Evolutionary conservation across 768 basidiomycete genomes (phyloP).

Genomic region (Podaxis sp.): DNA sequence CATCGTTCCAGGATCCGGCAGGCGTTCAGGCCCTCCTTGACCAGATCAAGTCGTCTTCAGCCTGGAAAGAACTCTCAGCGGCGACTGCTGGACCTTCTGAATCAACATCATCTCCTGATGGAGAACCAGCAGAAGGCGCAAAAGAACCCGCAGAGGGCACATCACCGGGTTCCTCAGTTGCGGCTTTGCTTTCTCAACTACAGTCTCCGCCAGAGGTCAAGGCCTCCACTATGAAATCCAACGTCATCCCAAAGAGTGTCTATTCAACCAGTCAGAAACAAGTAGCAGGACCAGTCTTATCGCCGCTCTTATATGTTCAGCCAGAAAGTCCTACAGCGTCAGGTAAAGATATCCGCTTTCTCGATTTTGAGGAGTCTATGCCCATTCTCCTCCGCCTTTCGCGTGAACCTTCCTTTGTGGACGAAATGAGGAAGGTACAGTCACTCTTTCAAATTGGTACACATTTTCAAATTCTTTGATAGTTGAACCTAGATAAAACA

Average conservation of each 20-base stretch:
- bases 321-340: not conserved
- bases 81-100: slow-evolving; percentile 17
- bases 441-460: not conserved
- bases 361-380: slow-evolving; percentile 30
- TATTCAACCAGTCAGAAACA: not conserved
- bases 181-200: slow-evolving; percentile 63
- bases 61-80: slow-evolving; percentile 53
- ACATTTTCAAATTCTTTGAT: slow-evolving; percentile 5
- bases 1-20: slow-evolving; percentile 52
- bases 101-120: slow-evolving; percentile 1
- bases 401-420: slow-evolving; percentile 54
- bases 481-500: slow-evolving; percentile 54
- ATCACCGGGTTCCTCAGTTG: slow-evolving; percentile 41
- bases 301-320: not conserved
- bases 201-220: slow-evolving; percentile 32
- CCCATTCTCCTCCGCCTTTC: slow-evolving; percentile 55
- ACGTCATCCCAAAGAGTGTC: not conserved
- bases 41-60: slow-evolving; percentile 62
- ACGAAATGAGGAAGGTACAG: slow-evolving; percentile 51
- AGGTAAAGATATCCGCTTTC: not conserved
- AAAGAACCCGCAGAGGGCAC: slow-evolving; percentile 8
- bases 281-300: not conserved
- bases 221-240: not conserved
- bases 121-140: slow-evolving; percentile 12
- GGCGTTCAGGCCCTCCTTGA: slow-evolving; percentile 73